A percentile compares a stretch with the other conserved stretches of the same genome.
Conservation (phyloP, 2,329 filamentous ascomycete species). For the Fusarium burgessii region DNA sequence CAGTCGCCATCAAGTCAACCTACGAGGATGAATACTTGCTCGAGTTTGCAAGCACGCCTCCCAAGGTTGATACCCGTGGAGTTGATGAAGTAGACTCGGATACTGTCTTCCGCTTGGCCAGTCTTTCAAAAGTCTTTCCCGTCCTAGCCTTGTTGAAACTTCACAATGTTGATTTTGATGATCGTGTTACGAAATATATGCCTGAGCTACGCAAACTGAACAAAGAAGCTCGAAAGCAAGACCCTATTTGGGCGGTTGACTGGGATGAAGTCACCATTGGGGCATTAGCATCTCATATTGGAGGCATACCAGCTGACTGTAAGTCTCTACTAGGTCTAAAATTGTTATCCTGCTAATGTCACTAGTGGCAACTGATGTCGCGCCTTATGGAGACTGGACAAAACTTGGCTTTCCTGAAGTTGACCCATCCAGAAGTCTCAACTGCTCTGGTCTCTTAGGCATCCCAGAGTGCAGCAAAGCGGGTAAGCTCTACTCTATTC, state of each 20-base stretch:
- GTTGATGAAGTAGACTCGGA: conserved; percentile 13
- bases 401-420: neutral
- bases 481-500: neutral
- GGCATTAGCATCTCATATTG: conserved; percentile 9
- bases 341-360: rapidly evolving
- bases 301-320: conserved; percentile 15
- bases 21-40: conserved; percentile 14
- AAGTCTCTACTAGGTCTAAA: rapidly evolving
- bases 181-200: conserved; percentile 17
- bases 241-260: conserved; percentile 18
- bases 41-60: conserved; percentile 18
- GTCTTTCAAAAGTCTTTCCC: conserved; percentile 15
- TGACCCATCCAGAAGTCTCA: conserved; percentile 6
- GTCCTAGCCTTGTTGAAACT: conserved; percentile 12
- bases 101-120: conserved; percentile 21
- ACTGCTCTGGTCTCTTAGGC: conserved; percentile 20
- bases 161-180: conserved; percentile 1
- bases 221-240: conserved; percentile 6
- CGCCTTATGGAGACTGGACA: conserved; percentile 27
- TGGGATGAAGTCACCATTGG: conserved; percentile 26
- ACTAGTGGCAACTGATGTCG: conserved; percentile 10
- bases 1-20: conserved; percentile 11
- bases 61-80: conserved; percentile 14
- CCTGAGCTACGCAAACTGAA: conserved; percentile 16
- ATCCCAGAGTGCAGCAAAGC: neutral